Evolutionary conservation across 2,329 filamentous ascomycete genomes (phyloP).

Genomic region (Penicillium digitatum): DNA sequence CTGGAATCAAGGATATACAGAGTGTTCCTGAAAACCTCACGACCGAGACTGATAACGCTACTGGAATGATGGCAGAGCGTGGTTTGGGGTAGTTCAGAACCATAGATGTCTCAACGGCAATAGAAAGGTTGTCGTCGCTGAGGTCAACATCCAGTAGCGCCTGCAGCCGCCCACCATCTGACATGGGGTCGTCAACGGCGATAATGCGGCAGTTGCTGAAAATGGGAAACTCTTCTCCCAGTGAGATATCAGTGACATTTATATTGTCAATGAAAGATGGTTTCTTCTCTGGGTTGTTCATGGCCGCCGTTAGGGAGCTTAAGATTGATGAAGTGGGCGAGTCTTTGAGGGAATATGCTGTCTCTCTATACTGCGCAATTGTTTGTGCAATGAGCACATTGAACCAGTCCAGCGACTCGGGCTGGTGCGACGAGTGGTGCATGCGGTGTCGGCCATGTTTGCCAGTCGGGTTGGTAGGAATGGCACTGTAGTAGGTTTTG

Average conservation of each 20-base stretch:
- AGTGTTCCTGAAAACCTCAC: constrained; percentile 93
- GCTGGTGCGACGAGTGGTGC: constrained; percentile 74
- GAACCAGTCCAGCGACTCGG: constrained; percentile 97
- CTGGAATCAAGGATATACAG: constrained; percentile 87
- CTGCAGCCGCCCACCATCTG: constrained; percentile 73
- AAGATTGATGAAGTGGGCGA: constrained; percentile 60
- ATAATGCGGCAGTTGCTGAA: constrained; percentile 98
- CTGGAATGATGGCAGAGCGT: constrained; percentile 80
- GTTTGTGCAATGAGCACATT: constrained; percentile 96
- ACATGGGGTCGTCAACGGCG: constrained; percentile 60
- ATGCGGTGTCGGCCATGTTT: constrained; percentile 43
- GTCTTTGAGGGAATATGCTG: constrained; percentile 80
- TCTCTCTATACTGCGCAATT: constrained; percentile 88
- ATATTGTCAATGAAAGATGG: constrained; percentile 94
- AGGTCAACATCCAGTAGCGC: constrained; percentile 96
- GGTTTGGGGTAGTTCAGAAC: constrained; percentile 93
- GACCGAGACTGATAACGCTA: constrained; percentile 85
- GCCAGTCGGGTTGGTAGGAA: constrained; percentile 38
- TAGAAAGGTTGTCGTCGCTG: constrained; percentile 83
- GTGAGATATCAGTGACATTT: constrained; percentile 82
- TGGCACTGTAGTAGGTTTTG: constrained; percentile 90
- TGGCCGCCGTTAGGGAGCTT: constrained; percentile 72
- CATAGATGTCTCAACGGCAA: constrained; percentile 90
- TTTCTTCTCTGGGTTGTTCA: constrained; percentile 82
- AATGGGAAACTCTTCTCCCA: constrained; percentile 97